Percentiles rank a stretch among this genome's conserved stretches.
phyloP scores from a whole-genome alignment of 257 asterid genomes.

The Nicotiana paniculata region DNA sequence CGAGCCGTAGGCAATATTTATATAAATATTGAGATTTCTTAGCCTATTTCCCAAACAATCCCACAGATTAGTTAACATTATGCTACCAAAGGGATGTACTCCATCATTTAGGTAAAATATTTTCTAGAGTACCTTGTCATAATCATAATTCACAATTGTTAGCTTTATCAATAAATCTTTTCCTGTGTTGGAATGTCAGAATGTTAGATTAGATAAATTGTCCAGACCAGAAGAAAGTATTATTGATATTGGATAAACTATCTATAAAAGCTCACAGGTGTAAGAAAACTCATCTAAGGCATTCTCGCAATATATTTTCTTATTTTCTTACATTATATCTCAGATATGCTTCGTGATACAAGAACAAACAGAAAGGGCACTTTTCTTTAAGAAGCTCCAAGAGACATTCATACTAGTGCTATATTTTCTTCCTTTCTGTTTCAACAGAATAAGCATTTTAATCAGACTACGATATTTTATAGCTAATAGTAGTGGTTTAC shows the following conservation, averaged over 20 bases:
- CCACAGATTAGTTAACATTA: neutral
- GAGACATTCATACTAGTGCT: neutral
- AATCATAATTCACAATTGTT: neutral
- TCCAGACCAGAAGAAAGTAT: neutral
- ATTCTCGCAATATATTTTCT: neutral
- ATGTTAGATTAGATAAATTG: neutral
- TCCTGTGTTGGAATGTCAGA: neutral
- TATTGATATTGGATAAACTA: neutral
- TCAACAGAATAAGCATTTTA: constrained; percentile 1
- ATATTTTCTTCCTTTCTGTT: neutral
- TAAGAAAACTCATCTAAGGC: neutral
- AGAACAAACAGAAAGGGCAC: neutral
- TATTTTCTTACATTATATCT: neutral
- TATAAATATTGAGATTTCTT: neutral
- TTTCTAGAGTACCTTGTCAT: neutral
- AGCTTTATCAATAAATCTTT: neutral
- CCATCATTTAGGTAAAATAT: neutral
- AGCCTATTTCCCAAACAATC: neutral
- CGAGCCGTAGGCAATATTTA: neutral
- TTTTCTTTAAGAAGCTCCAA: constrained; percentile 4
- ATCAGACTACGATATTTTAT: neutral
- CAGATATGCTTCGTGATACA: neutral
- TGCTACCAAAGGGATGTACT: neutral
- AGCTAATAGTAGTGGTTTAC: constrained; percentile 2
- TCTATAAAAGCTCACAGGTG: neutral